A percentile compares a stretch with the other conserved stretches of the same genome.
Evolutionary conservation across 2,329 filamentous ascomycete genomes (phyloP).

Genomic region (Pseudogymnoascus sp.): DNA sequence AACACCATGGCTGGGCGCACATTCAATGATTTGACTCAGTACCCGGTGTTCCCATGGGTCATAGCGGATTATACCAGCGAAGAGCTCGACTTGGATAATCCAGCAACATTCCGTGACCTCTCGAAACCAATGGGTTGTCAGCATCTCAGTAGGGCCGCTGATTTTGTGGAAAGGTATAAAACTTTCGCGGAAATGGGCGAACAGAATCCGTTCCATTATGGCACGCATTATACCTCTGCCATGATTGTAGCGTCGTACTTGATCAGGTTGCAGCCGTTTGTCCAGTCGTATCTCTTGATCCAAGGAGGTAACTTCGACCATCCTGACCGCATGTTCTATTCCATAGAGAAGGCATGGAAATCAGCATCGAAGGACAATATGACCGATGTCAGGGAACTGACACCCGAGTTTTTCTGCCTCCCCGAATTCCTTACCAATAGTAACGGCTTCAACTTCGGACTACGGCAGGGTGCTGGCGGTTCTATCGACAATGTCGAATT

Average conservation of each 20-base stretch:
- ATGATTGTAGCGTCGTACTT: constrained; percentile 98
- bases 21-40: constrained; percentile 97
- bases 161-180: constrained; percentile 76
- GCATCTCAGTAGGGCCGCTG: constrained; percentile 62
- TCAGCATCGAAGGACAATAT: constrained; percentile 86
- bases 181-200: constrained; percentile 89
- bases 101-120: constrained; percentile 78
- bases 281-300: constrained; percentile 86
- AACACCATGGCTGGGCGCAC: constrained; percentile 96
- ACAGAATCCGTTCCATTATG: constrained; percentile 80
- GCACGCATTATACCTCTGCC: constrained; percentile 95
- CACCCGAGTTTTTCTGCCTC: constrained; percentile 94
- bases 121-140: constrained; percentile 97
- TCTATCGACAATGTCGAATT: constrained; percentile 78
- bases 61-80: constrained; percentile 92
- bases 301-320: constrained; percentile 97
- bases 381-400: constrained; percentile 88
- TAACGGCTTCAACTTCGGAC: constrained; percentile 90
- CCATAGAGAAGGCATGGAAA: constrained; percentile 80
- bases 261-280: constrained; percentile 90
- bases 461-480: constrained; percentile 69
- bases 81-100: constrained; percentile 78
- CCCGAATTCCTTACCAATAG: constrained; percentile 92
- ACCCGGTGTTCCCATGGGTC: constrained; percentile 97
- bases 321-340: constrained; percentile 90